phyloP scores from a whole-genome alignment of 2,329 filamentous ascomycete species.

The Ampelomyces quisqualis region DNA sequence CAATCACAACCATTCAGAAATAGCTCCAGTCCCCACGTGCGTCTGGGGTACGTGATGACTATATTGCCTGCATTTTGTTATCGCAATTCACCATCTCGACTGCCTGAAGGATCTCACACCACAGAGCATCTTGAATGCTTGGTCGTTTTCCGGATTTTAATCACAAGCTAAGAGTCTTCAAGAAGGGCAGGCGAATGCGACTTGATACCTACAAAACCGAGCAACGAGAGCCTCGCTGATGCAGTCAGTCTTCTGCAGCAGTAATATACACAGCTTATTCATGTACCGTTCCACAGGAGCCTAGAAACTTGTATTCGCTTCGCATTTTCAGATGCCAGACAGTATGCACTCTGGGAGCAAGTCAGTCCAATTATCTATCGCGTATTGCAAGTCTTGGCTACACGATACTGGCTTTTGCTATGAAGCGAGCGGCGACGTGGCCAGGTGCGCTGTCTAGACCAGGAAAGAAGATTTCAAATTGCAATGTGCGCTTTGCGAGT shows the following conservation, averaged over 20 bases:
- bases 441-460: slow-evolving; percentile 3
- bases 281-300: slow-evolving; percentile 10
- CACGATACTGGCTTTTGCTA: not conserved
- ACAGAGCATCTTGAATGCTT: too few relatives aligned
- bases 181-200: too few relatives aligned
- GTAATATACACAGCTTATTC: slow-evolving; percentile 28
- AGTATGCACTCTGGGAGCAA: not conserved
- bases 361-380: slow-evolving; percentile 18
- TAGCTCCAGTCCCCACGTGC: slow-evolving; percentile 2
- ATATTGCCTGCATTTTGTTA: slow-evolving; percentile 6
- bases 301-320: slow-evolving; percentile 20
- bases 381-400: slow-evolving; percentile 12
- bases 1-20: slow-evolving; percentile 9
- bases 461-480: slow-evolving; percentile 6
- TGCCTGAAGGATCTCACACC: slow-evolving; percentile 1
- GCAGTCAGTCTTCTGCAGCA: too few relatives aligned
- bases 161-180: too few relatives aligned
- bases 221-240: too few relatives aligned
- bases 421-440: slow-evolving; percentile 17
- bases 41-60: slow-evolving; percentile 5
- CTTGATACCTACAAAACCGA: too few relatives aligned
- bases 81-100: slow-evolving; percentile 2
- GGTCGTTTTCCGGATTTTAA: too few relatives aligned
- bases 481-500: slow-evolving; percentile 2
- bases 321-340: slow-evolving; percentile 6